Evolutionary conservation across 106 monocot species (phyloP).

Genomic region (Agapanthus africanus): DNA sequence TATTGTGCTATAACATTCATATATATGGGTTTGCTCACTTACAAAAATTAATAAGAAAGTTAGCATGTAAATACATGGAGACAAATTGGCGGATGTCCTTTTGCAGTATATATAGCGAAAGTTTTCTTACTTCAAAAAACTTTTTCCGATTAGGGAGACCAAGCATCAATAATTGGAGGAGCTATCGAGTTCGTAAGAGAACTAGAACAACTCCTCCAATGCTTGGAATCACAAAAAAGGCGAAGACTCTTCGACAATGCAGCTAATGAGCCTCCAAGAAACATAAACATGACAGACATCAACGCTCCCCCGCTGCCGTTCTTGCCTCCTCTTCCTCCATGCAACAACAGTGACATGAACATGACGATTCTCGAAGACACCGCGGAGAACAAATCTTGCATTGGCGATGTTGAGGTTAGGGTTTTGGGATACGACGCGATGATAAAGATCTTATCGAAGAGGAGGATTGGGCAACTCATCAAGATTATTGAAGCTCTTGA

Average conservation of each 20-base stretch:
- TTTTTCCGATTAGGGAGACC: conserved; percentile 63
- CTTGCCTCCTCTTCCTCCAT: conserved; percentile 14
- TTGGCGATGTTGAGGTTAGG: conserved; percentile 74
- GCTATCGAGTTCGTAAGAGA: conserved; percentile 88
- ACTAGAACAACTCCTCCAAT: conserved; percentile 84
- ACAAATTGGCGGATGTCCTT: too few species aligned
- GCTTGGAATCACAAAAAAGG: conserved; percentile 81
- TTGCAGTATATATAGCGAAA: too few species aligned
- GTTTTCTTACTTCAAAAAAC: too few species aligned
- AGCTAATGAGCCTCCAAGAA: conserved; percentile 11
- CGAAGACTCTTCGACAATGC: conserved; percentile 38
- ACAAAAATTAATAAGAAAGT: too few species aligned
- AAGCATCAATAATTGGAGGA: conserved; percentile 88
- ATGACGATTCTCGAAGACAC: conserved; percentile 43
- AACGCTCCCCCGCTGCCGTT: conserved; percentile 12
- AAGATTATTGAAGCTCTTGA: conserved; percentile 69
- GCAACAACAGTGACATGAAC: conserved; percentile 18
- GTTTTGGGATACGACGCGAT: conserved; percentile 51
- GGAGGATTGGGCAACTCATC: conserved; percentile 61
- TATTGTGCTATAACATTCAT: too few species aligned
- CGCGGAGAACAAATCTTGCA: conserved; percentile 62
- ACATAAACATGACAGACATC: neutral
- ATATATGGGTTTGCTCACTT: too few species aligned
- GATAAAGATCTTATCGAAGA: conserved; percentile 70
- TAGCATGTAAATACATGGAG: too few species aligned